A percentile compares a stretch with the other conserved stretches of the same genome.
Conservation (phyloP, 1,139 yeast genomes). For the Kazachstania sp. region DNA sequence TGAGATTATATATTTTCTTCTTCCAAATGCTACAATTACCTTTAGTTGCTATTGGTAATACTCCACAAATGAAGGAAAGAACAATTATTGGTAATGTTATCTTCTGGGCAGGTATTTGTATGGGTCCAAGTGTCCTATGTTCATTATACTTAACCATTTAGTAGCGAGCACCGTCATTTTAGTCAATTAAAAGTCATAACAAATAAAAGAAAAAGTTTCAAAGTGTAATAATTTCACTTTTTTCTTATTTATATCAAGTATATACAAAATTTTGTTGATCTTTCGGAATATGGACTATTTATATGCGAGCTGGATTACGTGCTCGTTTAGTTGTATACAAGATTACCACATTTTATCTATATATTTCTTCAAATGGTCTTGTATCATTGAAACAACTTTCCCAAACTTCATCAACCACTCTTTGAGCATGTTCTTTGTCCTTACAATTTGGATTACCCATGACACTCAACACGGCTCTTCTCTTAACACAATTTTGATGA, state of each 20-base stretch:
- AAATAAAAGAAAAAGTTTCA: neutral
- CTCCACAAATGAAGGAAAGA: constrained; percentile 44
- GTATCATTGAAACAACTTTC: constrained; percentile 91
- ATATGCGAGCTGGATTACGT: neutral
- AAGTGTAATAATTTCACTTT: neutral
- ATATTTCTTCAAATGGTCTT: constrained; percentile 89
- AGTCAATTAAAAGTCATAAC: neutral
- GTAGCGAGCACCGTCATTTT: neutral
- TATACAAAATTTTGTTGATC: constrained; percentile 35
- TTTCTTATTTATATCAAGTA: neutral
- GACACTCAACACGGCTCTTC: constrained; percentile 83
- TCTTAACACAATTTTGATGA: constrained; percentile 80
- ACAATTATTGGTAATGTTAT: constrained; percentile 67
- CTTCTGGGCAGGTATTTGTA: constrained; percentile 87
- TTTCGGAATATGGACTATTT: constrained; percentile 36
- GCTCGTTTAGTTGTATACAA: neutral
- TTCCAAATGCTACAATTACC: constrained; percentile 77
- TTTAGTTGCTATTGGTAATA: constrained; percentile 45
- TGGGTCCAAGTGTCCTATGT: constrained; percentile 87
- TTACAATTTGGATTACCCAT: constrained; percentile 77
- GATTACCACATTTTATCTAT: constrained; percentile 27
- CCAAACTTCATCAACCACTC: constrained; percentile 80
- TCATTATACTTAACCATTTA: constrained; percentile 73
- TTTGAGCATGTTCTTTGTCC: constrained; percentile 62
- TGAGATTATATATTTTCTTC: constrained; percentile 70